Base-by-base conservation (phyloP, 1,139 yeast species). In the Hansenula sp. region DNA sequence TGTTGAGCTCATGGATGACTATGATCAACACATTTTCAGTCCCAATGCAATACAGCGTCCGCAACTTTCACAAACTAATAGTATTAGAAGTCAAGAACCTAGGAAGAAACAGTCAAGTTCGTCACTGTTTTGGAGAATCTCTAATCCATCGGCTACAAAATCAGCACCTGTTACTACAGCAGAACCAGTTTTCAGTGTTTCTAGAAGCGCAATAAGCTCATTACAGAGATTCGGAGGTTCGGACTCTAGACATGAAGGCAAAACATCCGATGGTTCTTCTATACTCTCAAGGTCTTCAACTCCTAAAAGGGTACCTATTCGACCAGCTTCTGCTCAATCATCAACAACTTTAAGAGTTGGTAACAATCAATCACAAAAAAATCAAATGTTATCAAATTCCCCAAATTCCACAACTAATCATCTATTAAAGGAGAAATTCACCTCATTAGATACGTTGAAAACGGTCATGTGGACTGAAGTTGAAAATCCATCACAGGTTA, bases 401-500 rank as follows among this genome's bases (percentile, higher is more conserved):
- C 28, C 42, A 6, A n/a, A 5, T 28, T 42, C 47, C 10, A 33
- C 15, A 32, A 41, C 21, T 18, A 12, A 12, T 19, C 27, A 37
- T 19, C 15, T 25, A 12, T 10, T 7, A 4, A 46, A 47, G 19
- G 48, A 48, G 28, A 44, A 45, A 11, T 28, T 47, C n/a, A 47
- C 58, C 2, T 46, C 54, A 3, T 38, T 44, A 2, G 58, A 57
- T 25, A 44, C 54, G 1, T 31, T 57, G 25, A 53, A 47, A 42
- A 43, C 48, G 32, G 56, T 63, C 31, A 63, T 80, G 53, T 87
- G 94, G 89, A 76, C 84, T 6, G 79, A 77, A 38, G 76, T 87
- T 25, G 69, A 69, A 8, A 86, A 86, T 54, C 94, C 94, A 0
- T 84, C 93, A 0, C 75, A 76, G 47, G 79, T 80, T 25, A 66